These are phyloP conservation scores for Amylocystis lapponica DNA, from an alignment of 768 basidiomycete genomes.

Conservation along the genomic window DNA sequence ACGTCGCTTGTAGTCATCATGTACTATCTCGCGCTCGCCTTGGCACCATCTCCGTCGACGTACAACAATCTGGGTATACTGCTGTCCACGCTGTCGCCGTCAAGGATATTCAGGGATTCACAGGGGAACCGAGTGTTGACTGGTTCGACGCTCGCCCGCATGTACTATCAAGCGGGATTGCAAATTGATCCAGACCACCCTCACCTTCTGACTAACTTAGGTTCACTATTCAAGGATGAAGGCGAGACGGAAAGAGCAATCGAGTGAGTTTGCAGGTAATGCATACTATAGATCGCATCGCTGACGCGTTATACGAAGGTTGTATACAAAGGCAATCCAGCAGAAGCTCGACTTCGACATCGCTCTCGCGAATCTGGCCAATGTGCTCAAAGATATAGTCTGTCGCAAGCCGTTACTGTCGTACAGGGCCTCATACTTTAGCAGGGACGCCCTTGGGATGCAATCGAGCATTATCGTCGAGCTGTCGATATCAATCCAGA, in stretches of 20 bases:
- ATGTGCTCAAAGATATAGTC: constrained; percentile 44
- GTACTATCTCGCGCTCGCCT: constrained; percentile 42
- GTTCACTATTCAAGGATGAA: constrained; percentile 44
- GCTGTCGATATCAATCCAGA: constrained; percentile 38
- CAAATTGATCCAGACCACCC: constrained; percentile 40
- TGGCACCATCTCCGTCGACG: constrained; percentile 39
- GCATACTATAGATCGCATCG: too few relatives aligned
- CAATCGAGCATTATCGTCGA: constrained; percentile 39
- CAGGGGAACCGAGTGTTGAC: constrained; percentile 17
- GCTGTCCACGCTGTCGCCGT: constrained; percentile 30
- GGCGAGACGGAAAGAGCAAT: constrained; percentile 38
- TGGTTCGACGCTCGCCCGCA: constrained; percentile 33
- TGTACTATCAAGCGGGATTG: constrained; percentile 42
- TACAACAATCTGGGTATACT: constrained; percentile 49
- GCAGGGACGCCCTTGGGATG: constrained; percentile 38
- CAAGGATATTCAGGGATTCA: constrained; percentile 8
- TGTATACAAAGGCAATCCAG: constrained; percentile 36
- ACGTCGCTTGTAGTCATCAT: constrained; percentile 37
- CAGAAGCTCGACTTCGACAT: constrained; percentile 43
- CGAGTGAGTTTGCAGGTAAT: constrained; percentile 28
- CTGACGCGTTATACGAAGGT: too few relatives aligned
- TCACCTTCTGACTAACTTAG: constrained; percentile 45
- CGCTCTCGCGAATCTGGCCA: constrained; percentile 48
- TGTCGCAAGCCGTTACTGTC: constrained; percentile 7
- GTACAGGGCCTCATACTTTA: neutral